Percentiles rank a stretch among this genome's conserved stretches.
These are phyloP conservation scores for Spergularia azorica DNA, from an alignment of 179 eudicot genomes.

Conservation along the genomic window DNA sequence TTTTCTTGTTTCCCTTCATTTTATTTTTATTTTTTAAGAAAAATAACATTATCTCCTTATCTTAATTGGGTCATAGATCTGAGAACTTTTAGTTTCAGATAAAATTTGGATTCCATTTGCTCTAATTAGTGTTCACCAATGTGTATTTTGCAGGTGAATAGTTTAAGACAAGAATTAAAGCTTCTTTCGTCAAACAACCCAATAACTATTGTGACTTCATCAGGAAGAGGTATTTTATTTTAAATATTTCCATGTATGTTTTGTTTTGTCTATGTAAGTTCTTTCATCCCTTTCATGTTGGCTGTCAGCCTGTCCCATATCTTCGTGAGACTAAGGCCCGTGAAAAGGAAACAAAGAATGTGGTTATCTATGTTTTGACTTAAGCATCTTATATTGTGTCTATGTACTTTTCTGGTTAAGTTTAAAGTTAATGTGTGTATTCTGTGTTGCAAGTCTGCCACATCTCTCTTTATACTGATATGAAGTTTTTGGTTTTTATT, in stretches of 20 bases:
- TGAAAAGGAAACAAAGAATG: neutral
- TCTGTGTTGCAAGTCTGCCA: neutral
- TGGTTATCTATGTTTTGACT: neutral
- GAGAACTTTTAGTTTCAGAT: neutral
- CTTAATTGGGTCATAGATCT: neutral
- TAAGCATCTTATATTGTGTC: neutral
- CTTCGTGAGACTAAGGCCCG: neutral
- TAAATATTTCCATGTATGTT: neutral
- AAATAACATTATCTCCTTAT: no score
- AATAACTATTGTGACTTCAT: slow-evolving; percentile 72
- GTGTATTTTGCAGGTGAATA: slow-evolving; percentile 62
- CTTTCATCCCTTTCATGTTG: neutral
- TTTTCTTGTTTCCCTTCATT: neutral
- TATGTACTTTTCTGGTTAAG: neutral
- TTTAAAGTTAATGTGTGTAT: neutral
- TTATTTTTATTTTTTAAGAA: no score
- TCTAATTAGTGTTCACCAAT: slow-evolving; percentile 8
- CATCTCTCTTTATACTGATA: neutral
- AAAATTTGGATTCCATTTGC: neutral
- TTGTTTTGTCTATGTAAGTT: neutral
- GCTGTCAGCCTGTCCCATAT: neutral
- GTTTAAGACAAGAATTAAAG: slow-evolving; percentile 80
- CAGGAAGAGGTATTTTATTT: slow-evolving; percentile 51
- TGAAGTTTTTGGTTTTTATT: neutral
- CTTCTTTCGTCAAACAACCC: slow-evolving; percentile 71